Percentiles rank a stretch among this genome's conserved stretches.
These are phyloP conservation scores for Marvania coccoides DNA, from an alignment of 139 green algal species.

Conservation along the genomic window DNA sequence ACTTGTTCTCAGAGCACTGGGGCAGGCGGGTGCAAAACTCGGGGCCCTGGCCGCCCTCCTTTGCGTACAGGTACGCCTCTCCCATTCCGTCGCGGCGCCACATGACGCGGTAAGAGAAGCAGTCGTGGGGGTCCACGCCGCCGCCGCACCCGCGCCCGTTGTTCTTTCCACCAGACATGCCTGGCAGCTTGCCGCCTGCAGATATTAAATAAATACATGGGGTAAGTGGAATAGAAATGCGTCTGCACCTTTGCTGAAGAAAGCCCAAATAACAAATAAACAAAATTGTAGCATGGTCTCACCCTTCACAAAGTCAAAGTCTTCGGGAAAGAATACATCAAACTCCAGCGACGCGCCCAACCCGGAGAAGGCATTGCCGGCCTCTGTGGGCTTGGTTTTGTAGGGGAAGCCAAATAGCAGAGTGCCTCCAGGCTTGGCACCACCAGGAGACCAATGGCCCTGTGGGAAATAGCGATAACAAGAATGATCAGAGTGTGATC, in stretches of 20 bases:
- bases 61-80: slow-evolving; percentile 8
- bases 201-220: not conserved
- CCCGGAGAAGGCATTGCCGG: slow-evolving; percentile 3
- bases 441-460: slow-evolving; percentile 11
- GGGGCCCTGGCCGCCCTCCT: slow-evolving; percentile 2
- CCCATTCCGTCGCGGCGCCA: slow-evolving; percentile 8
- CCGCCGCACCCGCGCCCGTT: slow-evolving; percentile 13
- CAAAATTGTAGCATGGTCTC: not conserved
- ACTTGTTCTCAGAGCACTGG: not conserved
- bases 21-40: slow-evolving; percentile 4
- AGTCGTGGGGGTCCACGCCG: not conserved
- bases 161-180: slow-evolving; percentile 3
- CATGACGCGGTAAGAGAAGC: slow-evolving; percentile 12
- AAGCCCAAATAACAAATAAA: too few species aligned
- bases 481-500: too few species aligned
- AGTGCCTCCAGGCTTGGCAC: not conserved
- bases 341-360: slow-evolving; percentile 9
- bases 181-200: slow-evolving; percentile 17
- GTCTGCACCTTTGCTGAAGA: not conserved
- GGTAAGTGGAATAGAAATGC: not conserved
- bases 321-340: slow-evolving; percentile 11
- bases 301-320: slow-evolving; percentile 20
- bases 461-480: too few species aligned
- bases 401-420: slow-evolving; percentile 17
- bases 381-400: not conserved